Evolutionary conservation across 2,329 filamentous ascomycete genomes (phyloP), one percentile per base, ranked within the genome.

Genomic region (Trichoderma afroharzianum): DNA sequence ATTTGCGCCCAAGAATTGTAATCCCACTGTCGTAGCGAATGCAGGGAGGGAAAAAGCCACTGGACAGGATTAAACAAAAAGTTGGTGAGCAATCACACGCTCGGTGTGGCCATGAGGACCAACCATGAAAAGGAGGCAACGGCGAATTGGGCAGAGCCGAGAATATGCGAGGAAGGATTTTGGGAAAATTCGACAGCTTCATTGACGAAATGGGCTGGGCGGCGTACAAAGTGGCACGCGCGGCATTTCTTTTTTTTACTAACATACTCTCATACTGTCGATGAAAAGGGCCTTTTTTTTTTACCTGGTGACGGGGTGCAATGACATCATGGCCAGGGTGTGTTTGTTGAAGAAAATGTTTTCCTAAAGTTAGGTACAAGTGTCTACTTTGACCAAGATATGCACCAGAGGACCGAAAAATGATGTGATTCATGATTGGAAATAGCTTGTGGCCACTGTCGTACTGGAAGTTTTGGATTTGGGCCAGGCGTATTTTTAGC

Each of bases 101-200:
- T 32, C 62, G 18, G 39, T 32, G 18, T 50, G 26, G 26, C 39
- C 62, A 59, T 47, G 26, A 21, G n/a, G 30, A 53, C 32, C 28
- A 57, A 57, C 63, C 55, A 11, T n/a, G 39, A 43, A 43, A 28
- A 15, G 26, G 15, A 32, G 55, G 55, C 26, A 18, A 28, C 30
- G 55, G 36, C 36, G 11, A 59, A 59, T 18, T 28, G 7, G 0
- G 39, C 6, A 69, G 57, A 69, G 66, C 66, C 66, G 66, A 21
- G 39, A n/a, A 69, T 69, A 69, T 69, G 66, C 66, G 66, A 53
- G n/a, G 26, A 24, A 59, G 64, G 36, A 68, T 68, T 68, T 36
- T 2, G 15, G 14, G 3, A 33, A 21, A 18, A 11, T 58, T 32
- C 8, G n/a, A 32, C 26, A 11, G 57, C 11, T 30, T 58, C 28